Percentiles rank a stretch among this genome's conserved stretches.
Conservation (phyloP, 2,329 filamentous ascomycete genomes). For the Aspergillus eucalypticola region DNA sequence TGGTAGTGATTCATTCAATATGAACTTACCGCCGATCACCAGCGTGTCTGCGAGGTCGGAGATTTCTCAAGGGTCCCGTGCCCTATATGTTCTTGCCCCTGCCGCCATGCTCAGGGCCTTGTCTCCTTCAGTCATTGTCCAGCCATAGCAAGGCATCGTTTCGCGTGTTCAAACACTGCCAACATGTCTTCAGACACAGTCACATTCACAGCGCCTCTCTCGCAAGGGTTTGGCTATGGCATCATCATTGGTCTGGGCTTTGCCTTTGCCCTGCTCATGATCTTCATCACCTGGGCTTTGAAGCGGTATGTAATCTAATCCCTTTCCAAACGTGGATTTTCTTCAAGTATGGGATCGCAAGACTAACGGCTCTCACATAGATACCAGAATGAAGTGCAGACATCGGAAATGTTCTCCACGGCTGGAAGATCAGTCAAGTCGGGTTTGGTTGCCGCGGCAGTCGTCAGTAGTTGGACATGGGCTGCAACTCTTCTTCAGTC, state of each 20-base stretch:
- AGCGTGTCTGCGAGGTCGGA: slow-evolving; percentile 24
- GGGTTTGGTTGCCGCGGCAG: slow-evolving; percentile 80
- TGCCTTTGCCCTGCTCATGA: slow-evolving; percentile 74
- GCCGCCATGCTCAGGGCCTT: background rate
- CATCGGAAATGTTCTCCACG: slow-evolving; percentile 89
- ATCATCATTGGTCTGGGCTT: slow-evolving; percentile 74
- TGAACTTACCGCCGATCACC: slow-evolving; percentile 7
- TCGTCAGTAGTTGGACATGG: slow-evolving; percentile 95
- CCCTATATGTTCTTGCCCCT: slow-evolving; percentile 2
- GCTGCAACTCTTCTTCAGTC: slow-evolving; percentile 79
- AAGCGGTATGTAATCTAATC: slow-evolving; percentile 50
- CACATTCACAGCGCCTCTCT: slow-evolving; percentile 36
- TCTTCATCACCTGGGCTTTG: slow-evolving; percentile 69
- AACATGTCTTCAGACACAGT: slow-evolving; percentile 27
- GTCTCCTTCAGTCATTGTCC: background rate
- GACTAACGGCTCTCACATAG: slow-evolving; percentile 31
- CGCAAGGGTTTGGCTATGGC: slow-evolving; percentile 72
- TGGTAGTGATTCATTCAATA: background rate
- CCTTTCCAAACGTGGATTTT: background rate
- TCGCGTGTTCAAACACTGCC: background rate
- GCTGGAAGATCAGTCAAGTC: slow-evolving; percentile 87
- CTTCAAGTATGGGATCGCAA: background rate
- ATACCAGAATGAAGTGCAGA: slow-evolving; percentile 74
- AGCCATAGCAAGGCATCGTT: background rate
- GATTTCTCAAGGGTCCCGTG: background rate